These are phyloP conservation scores for Canavalia gladiata DNA, from an alignment of 306 rosid genomes.

Conservation along the genomic window DNA sequence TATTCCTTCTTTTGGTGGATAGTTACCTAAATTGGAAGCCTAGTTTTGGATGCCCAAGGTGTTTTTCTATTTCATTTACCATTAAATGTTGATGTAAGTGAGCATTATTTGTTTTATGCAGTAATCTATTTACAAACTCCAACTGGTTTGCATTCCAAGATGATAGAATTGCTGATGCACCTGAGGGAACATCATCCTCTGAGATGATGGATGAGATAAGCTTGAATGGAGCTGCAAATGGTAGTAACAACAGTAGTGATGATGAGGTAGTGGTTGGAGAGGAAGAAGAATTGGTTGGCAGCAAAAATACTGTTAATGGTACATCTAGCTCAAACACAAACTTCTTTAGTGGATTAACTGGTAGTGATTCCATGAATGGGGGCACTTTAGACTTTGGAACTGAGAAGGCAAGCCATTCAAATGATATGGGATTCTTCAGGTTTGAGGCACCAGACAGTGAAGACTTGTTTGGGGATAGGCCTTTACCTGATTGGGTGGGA, in stretches of 20 bases:
- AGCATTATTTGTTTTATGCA: constrained; percentile 51
- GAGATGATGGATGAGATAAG: constrained; percentile 92
- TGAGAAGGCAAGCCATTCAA: constrained; percentile 60
- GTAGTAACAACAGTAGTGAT: constrained; percentile 78
- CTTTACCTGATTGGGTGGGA: constrained; percentile 93
- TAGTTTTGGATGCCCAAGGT: constrained; percentile 31
- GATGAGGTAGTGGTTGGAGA: constrained; percentile 96
- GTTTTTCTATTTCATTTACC: constrained; percentile 27
- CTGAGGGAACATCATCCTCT: constrained; percentile 69
- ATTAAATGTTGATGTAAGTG: constrained; percentile 28
- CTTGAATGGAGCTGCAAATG: constrained; percentile 79
- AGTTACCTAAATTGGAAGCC: neutral
- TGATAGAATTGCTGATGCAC: constrained; percentile 69
- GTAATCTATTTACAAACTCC: constrained; percentile 95
- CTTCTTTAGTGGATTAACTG: constrained; percentile 60
- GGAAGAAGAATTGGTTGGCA: constrained; percentile 74
- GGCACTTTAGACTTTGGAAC: constrained; percentile 57
- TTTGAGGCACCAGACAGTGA: constrained; percentile 78
- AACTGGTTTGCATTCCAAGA: constrained; percentile 99
- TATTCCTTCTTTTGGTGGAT: neutral
- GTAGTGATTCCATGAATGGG: constrained; percentile 58
- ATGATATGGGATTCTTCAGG: constrained; percentile 85
- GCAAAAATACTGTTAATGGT: constrained; percentile 62
- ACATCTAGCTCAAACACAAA: constrained; percentile 69
- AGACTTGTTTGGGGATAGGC: constrained; percentile 75